These are phyloP conservation scores for Alternaria viburni DNA, from an alignment of 2,329 filamentous ascomycete species.

Conservation along the genomic window DNA sequence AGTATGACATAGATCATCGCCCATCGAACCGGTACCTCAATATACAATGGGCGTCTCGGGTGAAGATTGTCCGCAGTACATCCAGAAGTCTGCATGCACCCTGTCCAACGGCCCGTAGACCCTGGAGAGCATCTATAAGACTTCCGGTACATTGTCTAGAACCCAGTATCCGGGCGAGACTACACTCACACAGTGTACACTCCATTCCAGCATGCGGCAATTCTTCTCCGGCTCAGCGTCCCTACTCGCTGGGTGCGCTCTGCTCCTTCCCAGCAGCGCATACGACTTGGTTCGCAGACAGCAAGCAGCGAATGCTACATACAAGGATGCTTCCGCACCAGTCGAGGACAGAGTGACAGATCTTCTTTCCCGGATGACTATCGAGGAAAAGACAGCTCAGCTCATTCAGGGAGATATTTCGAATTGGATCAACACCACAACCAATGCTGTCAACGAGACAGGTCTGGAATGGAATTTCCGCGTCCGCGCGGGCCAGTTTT, in stretches of 20 bases:
- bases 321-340: conserved; percentile 68
- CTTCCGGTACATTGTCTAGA: conserved; percentile 2
- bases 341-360: conserved; percentile 71
- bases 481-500: conserved; percentile 71
- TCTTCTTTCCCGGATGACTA: conserved; percentile 73
- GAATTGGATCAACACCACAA: conserved; percentile 75
- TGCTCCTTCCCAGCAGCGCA: conserved; percentile 22
- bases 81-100: not conserved
- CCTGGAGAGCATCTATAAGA: conserved; percentile 18
- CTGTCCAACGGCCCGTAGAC: conserved; percentile 6
- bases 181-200: not conserved
- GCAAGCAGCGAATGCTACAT: conserved; percentile 49
- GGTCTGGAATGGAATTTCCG: conserved; percentile 72
- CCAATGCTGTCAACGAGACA: conserved; percentile 69
- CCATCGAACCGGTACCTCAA: conserved; percentile 17
- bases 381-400: conserved; percentile 75
- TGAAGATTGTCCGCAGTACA: conserved; percentile 19
- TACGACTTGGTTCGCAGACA: conserved; percentile 37
- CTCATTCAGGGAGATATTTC: conserved; percentile 68
- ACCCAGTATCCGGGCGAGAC: not conserved
- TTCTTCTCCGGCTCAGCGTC: conserved; percentile 8
- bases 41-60: conserved; percentile 18
- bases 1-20: conserved; percentile 4
- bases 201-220: not conserved
- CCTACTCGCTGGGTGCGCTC: conserved; percentile 20